A percentile compares a stretch with the other conserved stretches of the same genome.
phyloP scores from a whole-genome alignment of 495 filamentous ascomycete species.

The Lasiosphaeriaceae sp. region DNA sequence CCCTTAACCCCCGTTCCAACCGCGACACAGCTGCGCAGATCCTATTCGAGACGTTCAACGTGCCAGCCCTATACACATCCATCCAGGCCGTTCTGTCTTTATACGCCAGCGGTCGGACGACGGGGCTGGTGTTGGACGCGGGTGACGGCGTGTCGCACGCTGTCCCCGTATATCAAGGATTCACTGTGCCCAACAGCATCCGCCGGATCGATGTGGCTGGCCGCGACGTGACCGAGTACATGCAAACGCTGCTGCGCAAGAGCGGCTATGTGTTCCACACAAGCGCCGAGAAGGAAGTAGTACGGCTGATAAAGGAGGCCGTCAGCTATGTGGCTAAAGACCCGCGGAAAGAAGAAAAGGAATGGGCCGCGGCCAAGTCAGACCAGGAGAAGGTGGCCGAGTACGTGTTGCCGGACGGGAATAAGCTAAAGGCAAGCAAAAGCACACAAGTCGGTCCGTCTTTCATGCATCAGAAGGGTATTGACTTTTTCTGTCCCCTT shows the following conservation, averaged over 20 bases:
- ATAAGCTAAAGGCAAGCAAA: slow-evolving; percentile 83
- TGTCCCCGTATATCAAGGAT: slow-evolving; percentile 96
- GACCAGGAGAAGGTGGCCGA: slow-evolving; percentile 70
- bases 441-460: too few relatives aligned
- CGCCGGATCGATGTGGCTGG: slow-evolving; percentile 94
- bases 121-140: slow-evolving; percentile 90
- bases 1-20: slow-evolving; percentile 92
- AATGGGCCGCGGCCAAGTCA: slow-evolving; percentile 70
- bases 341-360: slow-evolving; percentile 91
- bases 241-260: slow-evolving; percentile 89
- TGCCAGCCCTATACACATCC: slow-evolving; percentile 91
- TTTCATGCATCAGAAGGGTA: too few relatives aligned
- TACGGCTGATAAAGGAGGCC: slow-evolving; percentile 94
- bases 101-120: slow-evolving; percentile 94
- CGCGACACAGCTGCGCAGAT: slow-evolving; percentile 96
- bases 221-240: slow-evolving; percentile 94
- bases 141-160: slow-evolving; percentile 97
- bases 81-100: slow-evolving; percentile 96
- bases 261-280: slow-evolving; percentile 94
- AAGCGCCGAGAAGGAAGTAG: slow-evolving; percentile 96
- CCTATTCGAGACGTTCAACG: slow-evolving; percentile 98
- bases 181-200: slow-evolving; percentile 93
- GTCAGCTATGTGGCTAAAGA: slow-evolving; percentile 88
- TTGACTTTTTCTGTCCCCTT: slow-evolving; percentile 14
- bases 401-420: slow-evolving; percentile 87